A percentile compares a stretch with the other conserved stretches of the same genome.
Evolutionary conservation across 352 stramenopile species (phyloP).

Genomic region (Phytophthora tentaculata): DNA sequence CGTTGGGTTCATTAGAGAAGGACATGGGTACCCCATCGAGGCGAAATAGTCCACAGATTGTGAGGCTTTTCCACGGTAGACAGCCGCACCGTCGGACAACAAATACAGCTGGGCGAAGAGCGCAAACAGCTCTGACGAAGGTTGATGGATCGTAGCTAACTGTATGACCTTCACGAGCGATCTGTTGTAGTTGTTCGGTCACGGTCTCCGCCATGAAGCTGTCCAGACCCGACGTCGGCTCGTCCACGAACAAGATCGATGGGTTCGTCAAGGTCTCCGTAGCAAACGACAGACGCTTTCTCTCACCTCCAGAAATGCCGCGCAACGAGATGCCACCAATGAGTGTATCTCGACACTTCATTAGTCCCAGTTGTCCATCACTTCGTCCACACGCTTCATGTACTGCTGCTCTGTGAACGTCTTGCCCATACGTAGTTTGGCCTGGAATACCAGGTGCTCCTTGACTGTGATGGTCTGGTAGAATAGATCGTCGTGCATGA

Average conservation of each 20-base stretch:
- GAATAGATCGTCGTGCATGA: conserved; percentile 93
- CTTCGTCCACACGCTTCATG: conserved; percentile 46
- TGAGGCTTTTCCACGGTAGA: conserved; percentile 56
- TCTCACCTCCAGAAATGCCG: conserved; percentile 77
- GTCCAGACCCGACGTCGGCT: conserved; percentile 73
- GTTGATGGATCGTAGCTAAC: conserved; percentile 90
- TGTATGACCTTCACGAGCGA: conserved; percentile 81
- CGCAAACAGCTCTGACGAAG: conserved; percentile 59
- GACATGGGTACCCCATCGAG: conserved; percentile 47
- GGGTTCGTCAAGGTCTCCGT: conserved; percentile 88
- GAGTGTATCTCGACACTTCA: conserved; percentile 57
- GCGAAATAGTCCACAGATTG: conserved; percentile 59
- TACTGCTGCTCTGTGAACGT: conserved; percentile 35
- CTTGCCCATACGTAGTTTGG: conserved; percentile 74
- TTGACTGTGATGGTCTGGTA: conserved; percentile 88
- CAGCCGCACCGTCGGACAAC: conserved; percentile 47
- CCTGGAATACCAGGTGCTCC: conserved; percentile 89
- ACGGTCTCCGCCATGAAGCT: conserved; percentile 63
- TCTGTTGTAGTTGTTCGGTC: conserved; percentile 50
- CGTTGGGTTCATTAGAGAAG: conserved; percentile 52
- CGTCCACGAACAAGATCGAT: conserved; percentile 87
- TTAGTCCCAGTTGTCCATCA: conserved; percentile 68
- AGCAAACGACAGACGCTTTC: conserved; percentile 83
- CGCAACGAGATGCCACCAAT: conserved; percentile 53
- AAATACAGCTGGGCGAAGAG: conserved; percentile 67